Base-by-base conservation (phyloP, 345 rosid genomes). In the Linum trigynum region DNA sequence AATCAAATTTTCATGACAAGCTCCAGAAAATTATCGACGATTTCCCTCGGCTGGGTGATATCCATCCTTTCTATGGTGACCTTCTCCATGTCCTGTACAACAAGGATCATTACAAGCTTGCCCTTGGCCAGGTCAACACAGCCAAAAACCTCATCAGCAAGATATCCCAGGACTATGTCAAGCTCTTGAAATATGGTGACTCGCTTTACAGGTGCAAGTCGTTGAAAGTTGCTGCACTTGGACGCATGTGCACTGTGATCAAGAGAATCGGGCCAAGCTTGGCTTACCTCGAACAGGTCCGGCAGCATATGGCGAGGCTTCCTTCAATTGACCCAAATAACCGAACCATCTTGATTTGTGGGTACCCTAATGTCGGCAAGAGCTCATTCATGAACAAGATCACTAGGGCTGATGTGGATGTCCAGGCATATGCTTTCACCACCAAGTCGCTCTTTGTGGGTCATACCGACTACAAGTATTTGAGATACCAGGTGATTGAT, bases 391-490 rank as follows among this genome's bases (percentile, higher is more conserved):
- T 90, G 72, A 92, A 88, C 80, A 90, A 86, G 69, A 23, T 23
- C 32, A 23, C 32, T 23, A 23, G 32, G 32, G 32, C 32, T 23
- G 32, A 23, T 23, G 32, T 23, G 32, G 32, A 23, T 23, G 32
- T 23, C 32, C 32, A 23, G 32, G 0, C 32, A 23, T 23, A 23
- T 23, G 32, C 32, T 15, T 90, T 92, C 76, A 81, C 98, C 38
- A 92, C 98, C 0, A 92, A 90, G 77, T 92, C 97, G 6, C 86
- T 90, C 39, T 92, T 92, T 76, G 97, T 90, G 36, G 97, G 98
- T 67, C 96, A 90, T 65, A 90, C 98, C 0, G 97, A 92, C 73
- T 87, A 90, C 57, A 85, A 90, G 77, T 90, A 92, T 74, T 71
- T 92, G 53, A 79, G 97, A 76, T 92, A 90, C 72, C 98, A 90